Evolutionary conservation across 2,329 filamentous ascomycete species (phyloP), one percentile per base, ranked within the genome.

Genomic region (Chrysoporthe deuterocubensis): DNA sequence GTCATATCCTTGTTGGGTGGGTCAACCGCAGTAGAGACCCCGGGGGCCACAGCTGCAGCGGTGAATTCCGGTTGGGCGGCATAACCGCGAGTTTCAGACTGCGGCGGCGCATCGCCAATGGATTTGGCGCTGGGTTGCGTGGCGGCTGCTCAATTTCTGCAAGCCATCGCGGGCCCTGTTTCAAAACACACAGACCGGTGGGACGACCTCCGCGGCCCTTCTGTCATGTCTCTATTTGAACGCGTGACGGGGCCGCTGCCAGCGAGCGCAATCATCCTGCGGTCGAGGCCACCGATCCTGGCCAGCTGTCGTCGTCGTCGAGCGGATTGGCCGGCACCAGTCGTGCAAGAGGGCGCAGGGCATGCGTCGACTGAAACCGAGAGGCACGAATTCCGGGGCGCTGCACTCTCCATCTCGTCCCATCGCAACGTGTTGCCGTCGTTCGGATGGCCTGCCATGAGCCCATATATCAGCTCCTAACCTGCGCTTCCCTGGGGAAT

Each of bases 21-120:
- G 21, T 43, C 50, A 9, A 11, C 5, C 7, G 26, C 26, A 54
- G 34, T 16, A 14, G 43, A 44, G 40, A 42, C 34, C 37, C 61
- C 34, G 50, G 48, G 48, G 21, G 54, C 5, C 8, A 50, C 5
- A 18, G 61, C 57, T 43, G 57, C 37, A 60, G 40, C 18, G 58
- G 37, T 21, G 21, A 7, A n/a, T 3, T 63, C 61, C 34, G 61
- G 61, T 63, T 63, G 61, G 61, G 14, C 14, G 61, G 46, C 7
- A 26, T 50, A 54, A 54, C 34, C 61, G 61, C 61, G 61, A 16
- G 61, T 63, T 63, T 63, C 61, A 63, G 46, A 9, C 32, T 62
- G 8, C 43, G 32, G 32, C 60, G 32, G 26, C n/a, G 46, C 40
- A 63, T 40, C 61, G 61, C 61, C 61, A 63, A 63, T 54, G 46